Conservation (phyloP, 2,329 filamentous ascomycete species). For the Sordariomycetes sp. region DNA sequence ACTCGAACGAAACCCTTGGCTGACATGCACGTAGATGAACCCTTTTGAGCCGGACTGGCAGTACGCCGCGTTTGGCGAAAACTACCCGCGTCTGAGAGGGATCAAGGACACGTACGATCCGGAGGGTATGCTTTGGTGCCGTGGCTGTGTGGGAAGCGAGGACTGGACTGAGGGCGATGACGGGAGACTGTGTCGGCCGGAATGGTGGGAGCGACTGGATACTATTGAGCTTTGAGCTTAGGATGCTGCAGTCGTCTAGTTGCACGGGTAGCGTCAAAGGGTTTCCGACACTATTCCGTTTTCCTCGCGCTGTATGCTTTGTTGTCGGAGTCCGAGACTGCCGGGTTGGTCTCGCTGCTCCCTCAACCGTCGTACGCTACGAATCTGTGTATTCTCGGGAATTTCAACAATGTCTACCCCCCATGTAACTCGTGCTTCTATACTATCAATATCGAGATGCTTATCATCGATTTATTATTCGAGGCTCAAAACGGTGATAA, state of each 20-base stretch:
- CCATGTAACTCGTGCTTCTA: too few species aligned
- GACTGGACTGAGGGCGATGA: slow-evolving; percentile 12
- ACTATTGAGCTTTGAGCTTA: neutral
- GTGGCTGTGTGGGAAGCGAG: slow-evolving; percentile 21
- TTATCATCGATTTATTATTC: too few species aligned
- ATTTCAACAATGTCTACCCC: too few species aligned
- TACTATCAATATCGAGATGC: too few species aligned
- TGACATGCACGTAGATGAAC: slow-evolving; percentile 8
- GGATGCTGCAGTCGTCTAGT: neutral
- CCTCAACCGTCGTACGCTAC: too few species aligned
- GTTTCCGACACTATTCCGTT: too few species aligned
- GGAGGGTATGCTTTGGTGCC: slow-evolving; percentile 12
- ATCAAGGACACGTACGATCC: slow-evolving; percentile 19
- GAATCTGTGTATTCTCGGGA: too few species aligned
- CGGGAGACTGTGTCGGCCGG: slow-evolving; percentile 9
- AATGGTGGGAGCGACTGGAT: neutral
- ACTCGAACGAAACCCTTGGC: neutral
- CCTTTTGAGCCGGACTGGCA: slow-evolving; percentile 17
- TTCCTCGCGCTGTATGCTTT: too few species aligned
- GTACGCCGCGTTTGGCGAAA: slow-evolving; percentile 18
- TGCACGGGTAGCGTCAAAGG: too few species aligned
- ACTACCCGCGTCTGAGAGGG: slow-evolving; percentile 15
- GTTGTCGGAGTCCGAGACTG: too few species aligned
- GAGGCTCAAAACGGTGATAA: too few species aligned
- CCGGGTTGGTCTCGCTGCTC: too few species aligned